Conservation (phyloP, 176 grass and related monocot genomes). For the Juncus inflexus region DNA sequence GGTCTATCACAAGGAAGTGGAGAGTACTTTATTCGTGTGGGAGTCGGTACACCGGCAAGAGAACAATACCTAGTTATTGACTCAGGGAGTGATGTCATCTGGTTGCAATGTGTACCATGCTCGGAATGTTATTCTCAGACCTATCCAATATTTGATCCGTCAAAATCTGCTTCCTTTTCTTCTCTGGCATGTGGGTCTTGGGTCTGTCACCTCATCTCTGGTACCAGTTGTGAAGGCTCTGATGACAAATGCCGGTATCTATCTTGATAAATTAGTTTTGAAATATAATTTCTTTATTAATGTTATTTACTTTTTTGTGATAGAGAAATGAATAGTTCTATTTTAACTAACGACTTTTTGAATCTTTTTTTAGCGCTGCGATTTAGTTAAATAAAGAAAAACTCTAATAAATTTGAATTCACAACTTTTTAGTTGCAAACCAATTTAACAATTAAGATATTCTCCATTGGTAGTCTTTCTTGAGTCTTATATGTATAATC, state of each 20-base stretch:
- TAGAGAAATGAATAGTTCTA: too few species aligned
- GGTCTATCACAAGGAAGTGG: constrained; percentile 67
- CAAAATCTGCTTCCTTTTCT: constrained; percentile 61
- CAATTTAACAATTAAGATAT: too few species aligned
- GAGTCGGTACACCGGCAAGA: constrained; percentile 54
- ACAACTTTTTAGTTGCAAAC: not conserved
- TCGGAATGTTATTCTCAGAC: constrained; percentile 61
- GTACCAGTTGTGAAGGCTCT: constrained; percentile 22
- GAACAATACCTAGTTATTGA: constrained; percentile 87
- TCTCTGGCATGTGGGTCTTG: constrained; percentile 43
- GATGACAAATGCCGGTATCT: constrained; percentile 24
- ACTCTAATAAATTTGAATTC: too few species aligned
- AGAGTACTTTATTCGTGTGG: constrained; percentile 86
- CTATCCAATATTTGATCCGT: constrained; percentile 85
- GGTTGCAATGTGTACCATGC: constrained; percentile 88
- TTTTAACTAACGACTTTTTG: too few species aligned
- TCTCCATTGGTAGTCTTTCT: too few species aligned
- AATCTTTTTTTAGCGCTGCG: too few species aligned
- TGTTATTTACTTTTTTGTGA: not conserved
- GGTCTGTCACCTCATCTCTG: constrained; percentile 42
- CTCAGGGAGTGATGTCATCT: constrained; percentile 95
- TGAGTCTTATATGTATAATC: too few species aligned
- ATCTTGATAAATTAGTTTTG: not conserved
- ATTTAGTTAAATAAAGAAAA: too few species aligned
- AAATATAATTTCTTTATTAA: not conserved